A percentile compares a stretch with the other conserved stretches of the same genome.
Evolutionary conservation across 441 rosid species (phyloP).

Genomic region (Sinapis alba): DNA sequence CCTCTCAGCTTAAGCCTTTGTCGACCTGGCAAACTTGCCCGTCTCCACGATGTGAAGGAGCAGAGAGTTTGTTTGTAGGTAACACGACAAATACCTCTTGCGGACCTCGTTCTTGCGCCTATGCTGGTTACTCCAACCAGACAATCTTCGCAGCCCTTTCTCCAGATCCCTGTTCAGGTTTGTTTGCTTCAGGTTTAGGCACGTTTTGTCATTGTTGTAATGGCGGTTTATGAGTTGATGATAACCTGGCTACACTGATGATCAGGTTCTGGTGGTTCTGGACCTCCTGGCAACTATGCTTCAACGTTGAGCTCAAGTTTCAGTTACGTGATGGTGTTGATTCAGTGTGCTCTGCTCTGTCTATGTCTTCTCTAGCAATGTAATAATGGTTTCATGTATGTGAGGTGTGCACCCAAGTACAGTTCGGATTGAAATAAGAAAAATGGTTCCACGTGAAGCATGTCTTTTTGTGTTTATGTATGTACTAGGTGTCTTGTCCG

Average conservation of each 20-base stretch:
- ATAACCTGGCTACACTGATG: not conserved
- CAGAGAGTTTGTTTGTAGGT: conserved; percentile 46
- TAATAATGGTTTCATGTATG: not conserved
- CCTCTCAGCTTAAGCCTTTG: conserved; percentile 46
- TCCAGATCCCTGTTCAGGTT: conserved; percentile 47
- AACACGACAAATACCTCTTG: conserved; percentile 47
- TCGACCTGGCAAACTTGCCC: conserved; percentile 57
- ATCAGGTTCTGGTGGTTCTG: conserved; percentile 36
- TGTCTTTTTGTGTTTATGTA: conserved; percentile 1
- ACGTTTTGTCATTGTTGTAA: not conserved
- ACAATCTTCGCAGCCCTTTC: conserved; percentile 51
- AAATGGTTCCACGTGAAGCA: conserved; percentile 19
- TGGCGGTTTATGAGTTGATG: not conserved
- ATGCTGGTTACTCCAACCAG: conserved; percentile 59
- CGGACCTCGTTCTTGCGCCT: conserved; percentile 52
- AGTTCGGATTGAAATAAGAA: conserved; percentile 25
- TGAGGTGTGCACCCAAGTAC: conserved; percentile 34
- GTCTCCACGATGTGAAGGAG: conserved; percentile 51
- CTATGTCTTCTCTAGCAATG: conserved; percentile 6
- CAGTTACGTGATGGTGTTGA: conserved; percentile 12
- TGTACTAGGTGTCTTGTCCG: not conserved
- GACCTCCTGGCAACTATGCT: conserved; percentile 38
- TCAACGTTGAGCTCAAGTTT: conserved; percentile 31
- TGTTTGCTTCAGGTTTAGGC: conserved; percentile 9
- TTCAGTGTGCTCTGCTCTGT: conserved; percentile 34